These are phyloP conservation scores for Backusella macrospora DNA, from an alignment of 192 early-diverging fungal genomes.

Conservation along the genomic window DNA sequence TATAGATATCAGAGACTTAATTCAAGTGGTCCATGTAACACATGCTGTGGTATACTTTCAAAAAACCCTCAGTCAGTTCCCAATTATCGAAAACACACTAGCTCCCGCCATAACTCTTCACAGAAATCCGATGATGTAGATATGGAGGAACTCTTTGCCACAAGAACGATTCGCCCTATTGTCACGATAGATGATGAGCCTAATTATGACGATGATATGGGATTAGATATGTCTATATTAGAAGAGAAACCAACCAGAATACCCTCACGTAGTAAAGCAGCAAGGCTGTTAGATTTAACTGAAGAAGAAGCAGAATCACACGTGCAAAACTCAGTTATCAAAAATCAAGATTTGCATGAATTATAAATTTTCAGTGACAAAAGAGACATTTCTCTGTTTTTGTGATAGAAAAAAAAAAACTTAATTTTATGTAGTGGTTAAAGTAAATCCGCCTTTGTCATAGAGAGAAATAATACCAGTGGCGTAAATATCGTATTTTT, in stretches of 20 bases:
- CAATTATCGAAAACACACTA: background rate
- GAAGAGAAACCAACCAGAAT: background rate
- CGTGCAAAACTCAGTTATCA: background rate
- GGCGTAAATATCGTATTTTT: slow-evolving; percentile 19
- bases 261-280: slow-evolving; percentile 3
- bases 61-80: background rate
- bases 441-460: slow-evolving; percentile 3
- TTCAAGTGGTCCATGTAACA: background rate
- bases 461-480: slow-evolving; percentile 8
- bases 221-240: slow-evolving; percentile 27
- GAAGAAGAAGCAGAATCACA: background rate
- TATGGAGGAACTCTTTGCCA: slow-evolving; percentile 32
- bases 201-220: slow-evolving; percentile 37
- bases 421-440: slow-evolving; percentile 3
- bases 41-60: background rate
- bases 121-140: slow-evolving; percentile 14
- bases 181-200: slow-evolving; percentile 17
- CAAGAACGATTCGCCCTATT: slow-evolving; percentile 33
- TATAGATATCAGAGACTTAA: slow-evolving; percentile 9
- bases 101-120: background rate
- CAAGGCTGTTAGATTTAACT: slow-evolving; percentile 7
- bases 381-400: background rate
- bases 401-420: slow-evolving; percentile 2
- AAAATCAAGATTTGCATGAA: background rate
- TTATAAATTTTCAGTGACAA: background rate